Evolutionary conservation across 768 basidiomycete genomes (phyloP).

Genomic region (Boletus huronensis): DNA sequence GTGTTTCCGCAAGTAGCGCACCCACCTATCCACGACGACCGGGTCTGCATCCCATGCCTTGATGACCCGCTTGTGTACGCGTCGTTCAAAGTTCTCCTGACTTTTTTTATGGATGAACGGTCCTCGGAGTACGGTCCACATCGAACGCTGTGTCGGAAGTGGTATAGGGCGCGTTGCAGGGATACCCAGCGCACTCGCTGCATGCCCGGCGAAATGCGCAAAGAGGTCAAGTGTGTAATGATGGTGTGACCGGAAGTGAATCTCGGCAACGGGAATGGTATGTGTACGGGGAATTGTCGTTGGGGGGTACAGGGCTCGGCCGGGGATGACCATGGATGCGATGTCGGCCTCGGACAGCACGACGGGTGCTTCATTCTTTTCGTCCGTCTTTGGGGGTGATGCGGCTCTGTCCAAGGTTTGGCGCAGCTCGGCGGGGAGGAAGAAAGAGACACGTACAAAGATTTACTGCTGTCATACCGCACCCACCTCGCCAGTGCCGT

Average conservation of each 20-base stretch:
- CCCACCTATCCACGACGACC: constrained; percentile 75
- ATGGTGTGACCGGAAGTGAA: constrained; percentile 82
- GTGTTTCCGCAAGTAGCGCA: constrained; percentile 73
- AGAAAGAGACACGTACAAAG: constrained; percentile 12
- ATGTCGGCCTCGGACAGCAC: constrained; percentile 37
- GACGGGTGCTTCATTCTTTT: constrained; percentile 3
- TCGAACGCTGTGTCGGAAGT: constrained; percentile 69
- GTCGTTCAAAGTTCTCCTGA: constrained; percentile 93
- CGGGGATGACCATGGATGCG: constrained; percentile 58
- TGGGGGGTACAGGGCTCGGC: constrained; percentile 54
- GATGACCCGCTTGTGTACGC: constrained; percentile 78
- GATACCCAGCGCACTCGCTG: constrained; percentile 81
- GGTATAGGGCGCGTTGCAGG: constrained; percentile 61
- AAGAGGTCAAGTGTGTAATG: constrained; percentile 68
- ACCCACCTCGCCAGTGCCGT: constrained; percentile 20
- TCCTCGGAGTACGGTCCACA: constrained; percentile 82
- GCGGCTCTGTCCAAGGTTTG: not conserved
- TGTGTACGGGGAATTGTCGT: constrained; percentile 59
- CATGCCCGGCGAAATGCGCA: constrained; percentile 78
- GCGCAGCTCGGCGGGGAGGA: not conserved
- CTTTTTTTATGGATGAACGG: constrained; percentile 93
- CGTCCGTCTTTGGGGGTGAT: constrained; percentile 3
- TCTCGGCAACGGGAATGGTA: constrained; percentile 69
- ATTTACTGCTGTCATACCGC: constrained; percentile 13
- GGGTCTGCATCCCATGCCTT: constrained; percentile 89